Base-by-base conservation (phyloP, 75 land plant species). In the Adiantum capillusveneris region DNA sequence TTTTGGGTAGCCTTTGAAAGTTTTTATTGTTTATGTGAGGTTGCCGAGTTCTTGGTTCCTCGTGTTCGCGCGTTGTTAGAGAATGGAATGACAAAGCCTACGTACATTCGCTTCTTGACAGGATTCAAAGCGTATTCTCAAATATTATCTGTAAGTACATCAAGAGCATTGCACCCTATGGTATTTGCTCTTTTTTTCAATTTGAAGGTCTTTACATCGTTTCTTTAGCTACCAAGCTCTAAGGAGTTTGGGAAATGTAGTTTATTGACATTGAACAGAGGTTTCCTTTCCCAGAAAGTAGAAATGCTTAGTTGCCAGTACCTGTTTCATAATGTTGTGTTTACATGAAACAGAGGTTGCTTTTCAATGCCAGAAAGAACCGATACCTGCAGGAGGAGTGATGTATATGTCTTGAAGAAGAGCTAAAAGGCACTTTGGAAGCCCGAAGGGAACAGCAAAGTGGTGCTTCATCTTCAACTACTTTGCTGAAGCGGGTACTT, bases 51-150 rank as follows among this genome's bases (percentile, higher is more conserved):
- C 41, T 75, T 94, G 57, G 96, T 94, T 24, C 98, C 98, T 25
- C 73, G 72, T 29, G 74, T 89, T 49, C 85, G 98, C 62, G 62
- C 75, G 5, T 67, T 86, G 25, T 53, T 73, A 7, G 51, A 56
- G 42, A 82, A 77, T 48, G 74, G 71, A 62, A 86, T 84, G 3
- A 69, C 55, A 49, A 94, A 69, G 50, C 91, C 97, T 20, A 84
- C 98, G 0, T 89, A 94, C 57, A 81, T 84, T n/a, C 87, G 96
- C 1, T 94, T 90, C 53, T 87, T 94, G 26, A 94, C 87, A 25
- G 96, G 96, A 28, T 58, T 89, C 59, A 94, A 94, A 70, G 98
- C 98, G 20, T 94, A 94, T 62, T 83, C 96, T 21, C 83, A 86
- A 67, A 94, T 94, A 37, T 75, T 94, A 60, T 73, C 81, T 45